Conservation (phyloP, 176 grass and related monocot species). For the barley (Hordeum vulgare) region MorexV3_pseudomolecules_assembly NC_058524.1:62985136-62985635, state of each 20-base stretch:
- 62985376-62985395: no score
- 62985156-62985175: not conserved
- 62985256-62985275: no score
- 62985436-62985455: not conserved
- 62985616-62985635: not conserved
- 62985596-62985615: not conserved
- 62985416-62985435: not conserved
- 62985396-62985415: no score
- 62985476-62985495: not conserved
- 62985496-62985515: not conserved
- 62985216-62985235: no score
- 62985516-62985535: not conserved
- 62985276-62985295: no score
- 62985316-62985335: no score
- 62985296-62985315: no score
- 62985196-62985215: no score
- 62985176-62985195: no score
- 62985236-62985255: no score
- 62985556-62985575: not conserved
- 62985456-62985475: not conserved
- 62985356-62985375: no score
- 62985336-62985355: no score
- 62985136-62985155: not conserved
- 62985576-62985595: not conserved
- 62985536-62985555: not conserved